phyloP scores from a whole-genome alignment of 225 moss, liverwort and hornwort species.

The Rhytidiadelphus loreus region DNA sequence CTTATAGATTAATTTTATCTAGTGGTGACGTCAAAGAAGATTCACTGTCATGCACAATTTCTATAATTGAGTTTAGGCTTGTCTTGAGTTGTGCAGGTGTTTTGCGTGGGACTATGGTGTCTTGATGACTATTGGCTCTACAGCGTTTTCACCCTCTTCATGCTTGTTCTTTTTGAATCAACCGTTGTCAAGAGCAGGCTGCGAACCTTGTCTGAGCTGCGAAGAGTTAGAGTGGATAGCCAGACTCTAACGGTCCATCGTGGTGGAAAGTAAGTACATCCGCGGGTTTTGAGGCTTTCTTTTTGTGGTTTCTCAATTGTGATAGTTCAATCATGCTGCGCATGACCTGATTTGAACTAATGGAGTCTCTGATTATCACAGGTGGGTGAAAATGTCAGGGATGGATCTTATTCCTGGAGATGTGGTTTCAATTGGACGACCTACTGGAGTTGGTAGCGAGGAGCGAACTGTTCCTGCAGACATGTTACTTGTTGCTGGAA shows the following conservation, averaged over 20 bases:
- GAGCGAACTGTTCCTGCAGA: slow-evolving; percentile 97
- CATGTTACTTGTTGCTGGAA: slow-evolving; percentile 88
- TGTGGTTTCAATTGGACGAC: slow-evolving; percentile 93
- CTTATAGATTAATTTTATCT: not conserved
- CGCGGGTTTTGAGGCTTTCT: not conserved
- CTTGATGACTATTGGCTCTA: slow-evolving; percentile 96
- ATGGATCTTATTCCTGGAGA: slow-evolving; percentile 97
- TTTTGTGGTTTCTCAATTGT: not conserved
- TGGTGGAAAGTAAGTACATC: slow-evolving; percentile 75
- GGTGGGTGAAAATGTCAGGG: slow-evolving; percentile 94
- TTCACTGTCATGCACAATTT: not conserved
- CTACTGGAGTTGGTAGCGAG: slow-evolving; percentile 81
- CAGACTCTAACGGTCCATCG: slow-evolving; percentile 93
- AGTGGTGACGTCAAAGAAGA: not conserved
- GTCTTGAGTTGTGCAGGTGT: slow-evolving; percentile 55
- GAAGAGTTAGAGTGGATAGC: slow-evolving; percentile 89
- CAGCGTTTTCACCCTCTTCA: slow-evolving; percentile 94
- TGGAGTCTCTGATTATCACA: slow-evolving; percentile 12
- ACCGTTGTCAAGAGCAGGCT: slow-evolving; percentile 96
- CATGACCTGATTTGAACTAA: not conserved
- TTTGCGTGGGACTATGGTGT: slow-evolving; percentile 98
- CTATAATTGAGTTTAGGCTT: not conserved
- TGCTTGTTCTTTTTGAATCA: slow-evolving; percentile 96
- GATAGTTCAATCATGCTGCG: not conserved
- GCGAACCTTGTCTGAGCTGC: slow-evolving; percentile 84